Base-by-base conservation (phyloP, 2,329 filamentous ascomycete genomes). In the Fusarium foetens region DNA sequence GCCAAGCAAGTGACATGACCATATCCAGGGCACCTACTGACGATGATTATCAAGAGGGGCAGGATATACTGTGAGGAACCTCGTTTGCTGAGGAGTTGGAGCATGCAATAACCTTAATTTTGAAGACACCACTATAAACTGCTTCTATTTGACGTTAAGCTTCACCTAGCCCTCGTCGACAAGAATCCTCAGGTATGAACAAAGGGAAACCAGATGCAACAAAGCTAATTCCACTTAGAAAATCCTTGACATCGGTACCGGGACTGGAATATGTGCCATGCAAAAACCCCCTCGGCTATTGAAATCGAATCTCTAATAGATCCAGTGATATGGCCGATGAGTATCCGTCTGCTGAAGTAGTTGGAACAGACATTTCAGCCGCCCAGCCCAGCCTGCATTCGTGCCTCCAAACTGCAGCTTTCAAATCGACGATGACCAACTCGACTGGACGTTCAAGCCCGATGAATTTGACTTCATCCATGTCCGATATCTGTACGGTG, bases 381-480 rank as follows among this genome's bases (percentile, higher is more conserved):
- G n/a, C n/a, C n/a, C n/a, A n/a, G 77, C 80, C 23, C 81, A 83
- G 54, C 80, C 81, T 2, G 35, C 55, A 21, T 79, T 77, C 75
- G 62, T 75, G 9, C 77, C 76, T 1, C 75, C 79, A 27, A 81
- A 81, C 65, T 72, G 75, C 29, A 38, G 62, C 13, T 81, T 81
- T 58, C 73, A 81, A 27, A 77, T 83, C 31, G 80, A 83, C 27
- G 80, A 83, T 43, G 75, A 73, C 29, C 72, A 79, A 39, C 75
- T 72, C 3, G 70, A 77, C 9, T 91, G 89, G 88, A 82, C 87
- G 5, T 78, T 67, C 42, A 38, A 72, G 23, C 77, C 79, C 5
- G 73, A 84, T 49, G 71, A 83, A 67, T 85, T 90, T 73, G 89
- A 91, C 78, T 86, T 87, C 65, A 85, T 92, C 66, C 90, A 91